phyloP scores from a whole-genome alignment of 192 early-diverging fungal genomes.

The Entomortierella parvispora region DNA sequence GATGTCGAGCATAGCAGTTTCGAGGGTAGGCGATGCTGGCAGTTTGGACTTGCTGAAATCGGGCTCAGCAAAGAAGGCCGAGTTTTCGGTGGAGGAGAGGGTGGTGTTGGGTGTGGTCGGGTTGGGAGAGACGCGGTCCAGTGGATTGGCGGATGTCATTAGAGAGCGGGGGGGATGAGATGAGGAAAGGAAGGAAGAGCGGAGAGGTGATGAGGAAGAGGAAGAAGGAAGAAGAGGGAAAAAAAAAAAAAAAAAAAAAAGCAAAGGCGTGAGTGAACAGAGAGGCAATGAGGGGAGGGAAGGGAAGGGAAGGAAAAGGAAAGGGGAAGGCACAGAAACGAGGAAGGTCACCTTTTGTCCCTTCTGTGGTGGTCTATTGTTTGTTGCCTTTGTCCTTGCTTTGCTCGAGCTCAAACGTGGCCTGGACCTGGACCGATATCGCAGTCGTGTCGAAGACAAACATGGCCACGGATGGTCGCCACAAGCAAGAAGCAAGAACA shows the following conservation, averaged over 20 bases:
- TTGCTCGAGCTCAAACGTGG: no score
- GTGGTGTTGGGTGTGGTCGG: constrained; percentile 15
- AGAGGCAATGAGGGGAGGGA: neutral
- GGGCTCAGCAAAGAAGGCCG: constrained; percentile 23
- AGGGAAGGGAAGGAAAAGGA: neutral
- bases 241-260: neutral
- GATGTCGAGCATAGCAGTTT: constrained; percentile 18
- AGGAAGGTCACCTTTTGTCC: neutral
- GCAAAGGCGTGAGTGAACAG: neutral
- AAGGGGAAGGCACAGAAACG: no score
- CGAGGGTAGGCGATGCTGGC: constrained; percentile 6
- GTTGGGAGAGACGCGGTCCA: constrained; percentile 12
- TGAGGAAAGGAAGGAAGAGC: neutral
- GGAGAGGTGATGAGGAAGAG: neutral
- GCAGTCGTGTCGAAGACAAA: no score
- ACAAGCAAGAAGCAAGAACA: no score
- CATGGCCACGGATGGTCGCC: no score
- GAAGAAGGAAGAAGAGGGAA: neutral
- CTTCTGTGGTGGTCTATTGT: neutral
- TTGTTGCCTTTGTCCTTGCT: neutral
- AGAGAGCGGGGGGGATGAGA: neutral
- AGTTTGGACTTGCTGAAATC: neutral
- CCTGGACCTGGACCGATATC: no score
- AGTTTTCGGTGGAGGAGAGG: constrained; percentile 20
- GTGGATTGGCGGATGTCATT: constrained; percentile 26